Evolutionary conservation across 1,139 yeast genomes (phyloP).

Genomic region (Geotrichum cucujoidarum): DNA sequence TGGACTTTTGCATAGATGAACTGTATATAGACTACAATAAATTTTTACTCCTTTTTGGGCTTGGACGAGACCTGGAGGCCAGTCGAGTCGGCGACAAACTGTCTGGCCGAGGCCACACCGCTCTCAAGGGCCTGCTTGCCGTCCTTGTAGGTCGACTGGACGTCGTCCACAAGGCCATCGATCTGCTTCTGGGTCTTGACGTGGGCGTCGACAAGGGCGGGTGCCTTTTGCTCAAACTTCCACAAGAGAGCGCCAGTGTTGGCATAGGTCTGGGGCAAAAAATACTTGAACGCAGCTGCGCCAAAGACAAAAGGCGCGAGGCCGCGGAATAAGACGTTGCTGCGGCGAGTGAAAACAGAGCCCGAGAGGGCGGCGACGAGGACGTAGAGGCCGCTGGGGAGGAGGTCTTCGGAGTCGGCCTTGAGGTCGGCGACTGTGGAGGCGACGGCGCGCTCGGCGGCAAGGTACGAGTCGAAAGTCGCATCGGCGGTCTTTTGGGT

Average conservation of each 20-base stretch:
- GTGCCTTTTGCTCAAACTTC: conserved; percentile 62
- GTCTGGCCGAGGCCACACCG: conserved; percentile 45
- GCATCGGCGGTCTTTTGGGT: conserved; percentile 42
- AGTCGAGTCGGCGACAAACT: conserved; percentile 53
- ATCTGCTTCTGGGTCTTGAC: conserved; percentile 44
- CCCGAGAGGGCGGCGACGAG: conserved; percentile 77
- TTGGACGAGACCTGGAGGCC: conserved; percentile 39
- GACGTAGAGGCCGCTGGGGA: conserved; percentile 72
- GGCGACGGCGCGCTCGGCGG: conserved; percentile 62
- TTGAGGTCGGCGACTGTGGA: conserved; percentile 65
- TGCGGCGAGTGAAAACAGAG: conserved; percentile 69
- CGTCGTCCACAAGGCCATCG: conserved; percentile 44
- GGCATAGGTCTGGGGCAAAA: conserved; percentile 70
- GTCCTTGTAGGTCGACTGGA: conserved; percentile 41
- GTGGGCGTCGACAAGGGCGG: conserved; percentile 66
- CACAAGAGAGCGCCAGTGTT: conserved; percentile 62
- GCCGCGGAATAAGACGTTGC: conserved; percentile 54
- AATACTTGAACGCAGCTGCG: conserved; percentile 61
- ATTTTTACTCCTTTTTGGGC: conserved; percentile 13
- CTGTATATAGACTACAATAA: background rate
- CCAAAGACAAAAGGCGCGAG: conserved; percentile 66
- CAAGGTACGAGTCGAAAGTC: conserved; percentile 48
- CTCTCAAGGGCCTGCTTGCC: conserved; percentile 37
- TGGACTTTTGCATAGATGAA: background rate
- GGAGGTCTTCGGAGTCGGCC: conserved; percentile 63